These are phyloP conservation scores for Boeremia lycopersici DNA, from an alignment of 2,329 filamentous ascomycete species.

Conservation along the genomic window DNA sequence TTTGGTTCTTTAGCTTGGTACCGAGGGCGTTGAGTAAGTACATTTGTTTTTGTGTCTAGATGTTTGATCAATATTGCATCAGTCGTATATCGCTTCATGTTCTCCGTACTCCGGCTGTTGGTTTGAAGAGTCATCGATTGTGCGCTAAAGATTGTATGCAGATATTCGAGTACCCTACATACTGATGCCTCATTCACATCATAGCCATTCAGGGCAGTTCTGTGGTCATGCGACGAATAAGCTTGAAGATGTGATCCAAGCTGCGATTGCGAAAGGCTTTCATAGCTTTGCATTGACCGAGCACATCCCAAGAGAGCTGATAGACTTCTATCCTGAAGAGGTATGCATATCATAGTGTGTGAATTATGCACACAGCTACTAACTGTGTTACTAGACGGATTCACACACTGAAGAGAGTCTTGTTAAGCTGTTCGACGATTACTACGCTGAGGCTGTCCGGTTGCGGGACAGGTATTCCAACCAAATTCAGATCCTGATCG, in stretches of 20 bases:
- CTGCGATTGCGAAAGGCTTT: constrained; percentile 79
- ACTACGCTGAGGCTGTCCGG: constrained; percentile 75
- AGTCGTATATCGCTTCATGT: background rate
- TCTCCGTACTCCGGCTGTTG: background rate
- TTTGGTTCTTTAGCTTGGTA: background rate
- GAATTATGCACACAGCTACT: background rate
- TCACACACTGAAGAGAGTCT: constrained; percentile 41
- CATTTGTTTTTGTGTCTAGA: background rate
- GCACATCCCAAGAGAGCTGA: constrained; percentile 84
- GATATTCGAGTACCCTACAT: background rate
- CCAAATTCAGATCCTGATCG: constrained; percentile 80
- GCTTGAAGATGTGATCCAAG: constrained; percentile 81
- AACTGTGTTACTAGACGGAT: constrained; percentile 22
- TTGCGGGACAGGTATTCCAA: constrained; percentile 72
- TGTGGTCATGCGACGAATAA: constrained; percentile 84
- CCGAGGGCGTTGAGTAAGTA: background rate
- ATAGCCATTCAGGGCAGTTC: constrained; percentile 97
- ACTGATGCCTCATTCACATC: constrained; percentile 92
- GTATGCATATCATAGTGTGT: constrained; percentile 47
- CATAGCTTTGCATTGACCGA: constrained; percentile 87
- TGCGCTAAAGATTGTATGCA: background rate
- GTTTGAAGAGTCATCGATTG: background rate
- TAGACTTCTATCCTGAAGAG: constrained; percentile 93
- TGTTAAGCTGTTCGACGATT: constrained; percentile 67
- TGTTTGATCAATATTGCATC: background rate